Base-by-base conservation (phyloP, 179 eudicot species). In the Amaranthus tricolor region DNA sequence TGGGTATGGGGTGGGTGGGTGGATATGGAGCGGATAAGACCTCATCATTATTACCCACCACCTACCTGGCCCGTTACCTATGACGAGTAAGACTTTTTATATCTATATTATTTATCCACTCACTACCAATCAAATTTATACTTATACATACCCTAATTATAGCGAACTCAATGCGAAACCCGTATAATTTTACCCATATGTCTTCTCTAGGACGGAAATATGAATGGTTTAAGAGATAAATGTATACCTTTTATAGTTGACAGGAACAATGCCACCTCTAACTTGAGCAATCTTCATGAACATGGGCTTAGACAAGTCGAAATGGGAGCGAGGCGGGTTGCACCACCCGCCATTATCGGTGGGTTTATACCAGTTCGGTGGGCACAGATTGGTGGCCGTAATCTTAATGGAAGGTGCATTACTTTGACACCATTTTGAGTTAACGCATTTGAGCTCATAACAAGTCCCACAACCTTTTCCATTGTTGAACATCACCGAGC, bases 241-340 rank as follows among this genome's bases (percentile, higher is more conserved):
- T 0, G 5, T 3, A 6, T 57, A 71, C 80, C 74, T 77, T 76
- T 91, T 84, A 48, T 85, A 91, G 59, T 70, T n/a, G 69, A 91
- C 90, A 0, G 96, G 96, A 56, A 91, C 89, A 76, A 91, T 91
- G 74, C 96, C 96, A 43, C 83, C 93, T 52, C 68, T 86, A 86
- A 86, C 86, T 48, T 81, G 76, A 2, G 96, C 93, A 56, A 89
- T 76, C 73, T 84, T 86, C 89, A 84, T 84, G 84, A 91, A 89
- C 8, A 89, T 88, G 4, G 93, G 96, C 76, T 91, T 86, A 9
- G 96, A 70, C 84, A 91, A 79, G 84, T 91, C 96, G 9, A 91
- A 91, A 80, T 91, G 96, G 51, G 74, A 52, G 24, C 96, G 89
- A 24, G 93, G 96, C 0, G 96, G 93, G 84, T 91, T 91, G 88